Evolutionary conservation across 768 basidiomycete species (phyloP), one percentile per base, ranked within the genome.

Genomic region (Mycena sanguinolenta): DNA sequence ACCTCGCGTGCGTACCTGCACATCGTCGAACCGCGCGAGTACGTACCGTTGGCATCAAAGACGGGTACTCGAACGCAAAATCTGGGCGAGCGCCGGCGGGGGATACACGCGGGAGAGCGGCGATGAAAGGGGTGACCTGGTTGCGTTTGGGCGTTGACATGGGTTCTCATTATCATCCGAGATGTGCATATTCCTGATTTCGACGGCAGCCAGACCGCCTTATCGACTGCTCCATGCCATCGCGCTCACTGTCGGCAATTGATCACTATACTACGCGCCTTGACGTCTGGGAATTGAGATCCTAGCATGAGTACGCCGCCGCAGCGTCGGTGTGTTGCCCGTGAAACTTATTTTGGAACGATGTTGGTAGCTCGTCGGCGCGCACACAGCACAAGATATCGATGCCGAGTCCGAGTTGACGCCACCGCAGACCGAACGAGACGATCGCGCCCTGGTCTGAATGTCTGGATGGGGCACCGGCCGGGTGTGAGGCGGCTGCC

Each of bases 1-100:
- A n/a, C n/a, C 74, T 88, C 25, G 84, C 86, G n/a, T n/a, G n/a
- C n/a, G 7, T 89, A 87, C 77, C 69, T 88, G 6, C 86, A 87
- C 68, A 73, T 84, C 44, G 74, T 81, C 36, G 84, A 87, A 71
- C 78, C 84, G 1, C 78, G 75, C 10, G 65, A 64, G 6, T 65
- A 73, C 55, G 76, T 17, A 63, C 50, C 42, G 34, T 58, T 28
- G 49, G 25, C 13, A 21, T 36, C 42, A 60, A 61, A 3, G 74
- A 28, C 0, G 67, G 67, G 1, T 71, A 74, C 38, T 77, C 73
- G 1, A 85, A 83, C 57, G 81, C 13, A 34, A 75, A 0, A 83
- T 84, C 23, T 85, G 84, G 75, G 76, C n/a, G 74, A 75, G 14
- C 73, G 78, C 36, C 60, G n/a, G 2, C 7, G 84, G 83, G n/a